Evolutionary conservation across 352 stramenopile species (phyloP), one percentile per base, ranked within the genome.

Genomic region (Phytopythium mirpurense): DNA sequence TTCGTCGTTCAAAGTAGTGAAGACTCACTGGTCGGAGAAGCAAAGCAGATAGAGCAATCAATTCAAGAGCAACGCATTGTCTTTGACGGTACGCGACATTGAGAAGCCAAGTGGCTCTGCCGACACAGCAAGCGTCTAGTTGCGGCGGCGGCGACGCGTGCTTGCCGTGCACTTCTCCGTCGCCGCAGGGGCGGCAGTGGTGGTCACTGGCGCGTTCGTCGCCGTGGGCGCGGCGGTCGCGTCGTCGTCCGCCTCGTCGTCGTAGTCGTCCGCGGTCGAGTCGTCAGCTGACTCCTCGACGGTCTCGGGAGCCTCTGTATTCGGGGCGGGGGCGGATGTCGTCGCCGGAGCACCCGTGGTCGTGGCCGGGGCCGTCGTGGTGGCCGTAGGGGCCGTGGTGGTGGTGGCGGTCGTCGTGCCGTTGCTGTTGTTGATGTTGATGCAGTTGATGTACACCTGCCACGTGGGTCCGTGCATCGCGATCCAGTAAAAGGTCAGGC

Each of bases 391-490:
- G 21, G 55, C 44, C 5, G 59, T 46, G 41, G 45, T 23, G 1
- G 27, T 38, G 21, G 56, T 29, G 52, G 38, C 59, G n/a, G 43
- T 59, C 9, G 44, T 32, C 4, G 15, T 45, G 23, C 51, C 38
- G 18, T n/a, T 56, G 46, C 19, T 48, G 35, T 32, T 51, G 43
- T 75, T 63, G 21, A 70, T 67, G 36, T 59, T 70, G 32, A 65
- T 48, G 27, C 66, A 75, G 54, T 79, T 68, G 24, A 72, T 65
- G 60, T 84, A 85, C 50, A 87, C 63, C 62, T 87, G 73, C 73
- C 71, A 87, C 37, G 62, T 54, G 2, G 66, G 19, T n/a, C 63
- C 58, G 40, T 83, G 69, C 60, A 79, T 72, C 9, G 62, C 64
- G 34, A 85, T 57, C 76, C 76, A 87, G 61, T 77, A 81, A 41